Evolutionary conservation across 75 land plant genomes (phyloP).

Genomic region (Pinus tabuliformis): DNA sequence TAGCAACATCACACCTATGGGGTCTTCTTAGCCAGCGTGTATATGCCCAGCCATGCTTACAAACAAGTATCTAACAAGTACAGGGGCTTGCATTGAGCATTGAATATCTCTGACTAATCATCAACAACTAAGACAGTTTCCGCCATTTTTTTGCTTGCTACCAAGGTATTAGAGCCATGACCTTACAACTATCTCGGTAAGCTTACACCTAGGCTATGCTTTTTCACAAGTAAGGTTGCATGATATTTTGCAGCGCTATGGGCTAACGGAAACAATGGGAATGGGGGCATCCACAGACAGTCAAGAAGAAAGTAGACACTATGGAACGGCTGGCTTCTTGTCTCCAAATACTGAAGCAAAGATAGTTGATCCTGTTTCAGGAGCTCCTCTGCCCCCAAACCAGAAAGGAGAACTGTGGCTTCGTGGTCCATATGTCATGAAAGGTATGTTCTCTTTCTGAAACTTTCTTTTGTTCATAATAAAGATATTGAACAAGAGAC

Average conservation of each 20-base stretch:
- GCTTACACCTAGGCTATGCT: no score
- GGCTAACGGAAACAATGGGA: slow-evolving; percentile 64
- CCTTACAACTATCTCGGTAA: no score
- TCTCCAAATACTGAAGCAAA: slow-evolving; percentile 56
- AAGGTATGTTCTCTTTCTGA: slow-evolving; percentile 32
- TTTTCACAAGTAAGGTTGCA: background rate
- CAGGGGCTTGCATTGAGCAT: no score
- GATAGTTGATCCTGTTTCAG: slow-evolving; percentile 54
- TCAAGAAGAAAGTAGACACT: slow-evolving; percentile 36
- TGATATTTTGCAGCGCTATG: slow-evolving; percentile 57
- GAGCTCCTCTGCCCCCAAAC: slow-evolving; percentile 54
- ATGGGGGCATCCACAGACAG: slow-evolving; percentile 24
- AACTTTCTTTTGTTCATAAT: background rate
- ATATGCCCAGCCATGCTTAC: no score
- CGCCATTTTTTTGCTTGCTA: no score
- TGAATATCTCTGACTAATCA: no score
- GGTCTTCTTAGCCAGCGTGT: no score
- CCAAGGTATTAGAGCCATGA: no score
- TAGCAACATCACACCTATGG: no score
- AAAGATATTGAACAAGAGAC: no score
- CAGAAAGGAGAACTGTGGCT: slow-evolving; percentile 67
- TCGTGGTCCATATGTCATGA: slow-evolving; percentile 66
- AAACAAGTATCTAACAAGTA: no score
- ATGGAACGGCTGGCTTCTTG: slow-evolving; percentile 51
- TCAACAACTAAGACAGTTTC: no score